Conservation (phyloP, 2,329 filamentous ascomycete genomes). For the Arthrobotrys sinensis region DNA sequence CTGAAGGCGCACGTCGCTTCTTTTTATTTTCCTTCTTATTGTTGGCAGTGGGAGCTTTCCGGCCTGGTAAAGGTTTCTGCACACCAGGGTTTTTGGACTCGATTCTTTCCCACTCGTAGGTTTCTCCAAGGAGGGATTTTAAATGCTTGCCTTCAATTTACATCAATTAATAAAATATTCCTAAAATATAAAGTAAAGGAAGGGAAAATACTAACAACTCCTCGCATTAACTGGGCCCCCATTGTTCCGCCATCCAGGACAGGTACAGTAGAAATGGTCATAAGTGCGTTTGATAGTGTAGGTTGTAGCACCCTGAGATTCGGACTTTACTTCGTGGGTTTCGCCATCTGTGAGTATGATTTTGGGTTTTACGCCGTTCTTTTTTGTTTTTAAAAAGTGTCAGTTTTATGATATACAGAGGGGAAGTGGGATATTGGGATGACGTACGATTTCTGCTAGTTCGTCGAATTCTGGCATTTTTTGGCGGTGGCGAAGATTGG, state of each 20-base stretch:
- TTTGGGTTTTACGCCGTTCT: conserved; percentile 63
- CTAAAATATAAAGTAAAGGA: no score
- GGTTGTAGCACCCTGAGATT: conserved; percentile 52
- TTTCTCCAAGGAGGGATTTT: conserved; percentile 61
- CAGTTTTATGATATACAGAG: conserved; percentile 14
- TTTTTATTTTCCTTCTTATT: conserved; percentile 26
- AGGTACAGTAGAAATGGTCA: conserved; percentile 63
- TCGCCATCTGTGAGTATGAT: conserved; percentile 61
- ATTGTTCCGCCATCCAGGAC: conserved; percentile 60
- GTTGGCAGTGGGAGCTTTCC: conserved; percentile 2
- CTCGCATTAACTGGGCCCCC: conserved; percentile 59
- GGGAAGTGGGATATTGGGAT: conserved; percentile 2
- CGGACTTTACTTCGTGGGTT: conserved; percentile 59
- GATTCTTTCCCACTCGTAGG: conserved; percentile 63
- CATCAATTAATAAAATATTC: no score
- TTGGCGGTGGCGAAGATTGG: neutral
- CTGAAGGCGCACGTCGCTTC: conserved; percentile 35
- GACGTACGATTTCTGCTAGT: conserved; percentile 61
- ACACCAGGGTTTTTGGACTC: conserved; percentile 47
- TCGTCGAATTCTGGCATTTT: conserved; percentile 59
- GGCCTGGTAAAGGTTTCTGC: conserved; percentile 12
- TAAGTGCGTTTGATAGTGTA: conserved; percentile 62
- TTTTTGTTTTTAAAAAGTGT: neutral
- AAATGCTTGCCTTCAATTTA: conserved; percentile 63
- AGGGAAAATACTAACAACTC: conserved; percentile 47